A percentile compares a stretch with the other conserved stretches of the same genome.
Evolutionary conservation across 805 yeast genomes (phyloP).

Genomic region (Candida piceae): DNA sequence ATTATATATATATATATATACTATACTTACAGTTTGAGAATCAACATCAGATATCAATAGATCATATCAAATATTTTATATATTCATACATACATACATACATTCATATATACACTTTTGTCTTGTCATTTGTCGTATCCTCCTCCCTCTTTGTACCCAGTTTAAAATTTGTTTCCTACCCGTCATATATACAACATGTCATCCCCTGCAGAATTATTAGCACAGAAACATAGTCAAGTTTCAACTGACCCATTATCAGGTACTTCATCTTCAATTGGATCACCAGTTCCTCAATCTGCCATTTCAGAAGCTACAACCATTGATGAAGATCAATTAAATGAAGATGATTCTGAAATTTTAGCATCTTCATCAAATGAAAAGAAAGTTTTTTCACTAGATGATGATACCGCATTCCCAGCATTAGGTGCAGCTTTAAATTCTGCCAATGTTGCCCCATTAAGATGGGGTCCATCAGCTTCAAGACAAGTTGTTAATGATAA

Average conservation of each 20-base stretch:
- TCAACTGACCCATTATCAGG: slow-evolving; percentile 11
- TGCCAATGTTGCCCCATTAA: slow-evolving; percentile 28
- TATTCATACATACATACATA: too few species aligned
- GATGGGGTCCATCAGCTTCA: slow-evolving; percentile 39
- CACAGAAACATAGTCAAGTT: slow-evolving; percentile 30
- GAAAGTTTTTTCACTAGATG: slow-evolving; percentile 35
- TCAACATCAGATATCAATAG: too few species aligned
- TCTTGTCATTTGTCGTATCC: too few species aligned
- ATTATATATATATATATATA: too few species aligned
- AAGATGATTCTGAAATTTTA: too few species aligned
- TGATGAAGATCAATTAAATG: too few species aligned
- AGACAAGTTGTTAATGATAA: slow-evolving; percentile 7
- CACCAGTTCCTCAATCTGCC: slow-evolving; percentile 14
- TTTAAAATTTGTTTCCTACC: too few species aligned
- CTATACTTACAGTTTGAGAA: too few species aligned
- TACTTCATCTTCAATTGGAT: slow-evolving; percentile 12
- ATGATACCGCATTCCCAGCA: slow-evolving; percentile 59
- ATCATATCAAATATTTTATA: too few species aligned
- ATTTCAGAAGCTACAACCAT: slow-evolving; percentile 13
- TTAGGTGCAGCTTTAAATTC: slow-evolving; percentile 46
- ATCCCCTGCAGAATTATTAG: slow-evolving; percentile 37
- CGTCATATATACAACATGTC: slow-evolving; percentile 27
- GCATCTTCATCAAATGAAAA: slow-evolving; percentile 8
- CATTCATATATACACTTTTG: too few species aligned
- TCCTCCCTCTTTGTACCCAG: too few species aligned